Evolutionary conservation across 2,329 filamentous ascomycete species (phyloP), one percentile per base, ranked within the genome.

Genomic region (Diplodia mutila): DNA sequence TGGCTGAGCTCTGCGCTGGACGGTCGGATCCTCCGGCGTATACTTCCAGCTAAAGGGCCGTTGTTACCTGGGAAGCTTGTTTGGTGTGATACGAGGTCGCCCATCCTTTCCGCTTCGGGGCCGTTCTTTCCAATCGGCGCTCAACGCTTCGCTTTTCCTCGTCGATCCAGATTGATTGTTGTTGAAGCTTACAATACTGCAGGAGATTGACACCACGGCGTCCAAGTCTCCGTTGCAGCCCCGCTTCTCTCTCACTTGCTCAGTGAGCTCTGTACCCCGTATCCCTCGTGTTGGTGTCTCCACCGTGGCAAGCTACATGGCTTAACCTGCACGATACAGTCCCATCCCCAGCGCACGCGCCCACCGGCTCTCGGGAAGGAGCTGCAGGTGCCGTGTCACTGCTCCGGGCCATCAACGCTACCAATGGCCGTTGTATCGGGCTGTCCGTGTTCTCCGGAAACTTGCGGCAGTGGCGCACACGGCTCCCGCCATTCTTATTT

Each of bases 201-300:
- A n/a, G n/a, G n/a, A n/a, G 14, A n/a, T 42, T 42, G 37, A 42
- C 18, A 46, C 16, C 42, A 12, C 4, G 18, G 25, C 25, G 51
- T 8, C 8, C 51, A 11, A 32, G 21, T n/a, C n/a, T n/a, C n/a
- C n/a, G n/a, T n/a, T n/a, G n/a, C n/a, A n/a, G n/a, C n/a, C n/a
- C n/a, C n/a, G n/a, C n/a, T n/a, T n/a, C n/a, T n/a, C n/a, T n/a
- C n/a, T n/a, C n/a, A n/a, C n/a, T n/a, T n/a, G n/a, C n/a, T n/a
- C n/a, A n/a, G n/a, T 12, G 34, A 37, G 34, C 23, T 14, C 37
- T 25, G 34, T 34, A 42, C 21, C 16, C 21, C 54, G 14, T 11
- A 16, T 21, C 21, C 39, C 57, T 61, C 57, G 57, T 61, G 57
- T 61, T 48, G 57, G 57, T 18, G 14, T n/a, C 34, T 42, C 23